phyloP scores from a whole-genome alignment of 495 filamentous ascomycete species.

The Usnea hakonensis region DNA sequence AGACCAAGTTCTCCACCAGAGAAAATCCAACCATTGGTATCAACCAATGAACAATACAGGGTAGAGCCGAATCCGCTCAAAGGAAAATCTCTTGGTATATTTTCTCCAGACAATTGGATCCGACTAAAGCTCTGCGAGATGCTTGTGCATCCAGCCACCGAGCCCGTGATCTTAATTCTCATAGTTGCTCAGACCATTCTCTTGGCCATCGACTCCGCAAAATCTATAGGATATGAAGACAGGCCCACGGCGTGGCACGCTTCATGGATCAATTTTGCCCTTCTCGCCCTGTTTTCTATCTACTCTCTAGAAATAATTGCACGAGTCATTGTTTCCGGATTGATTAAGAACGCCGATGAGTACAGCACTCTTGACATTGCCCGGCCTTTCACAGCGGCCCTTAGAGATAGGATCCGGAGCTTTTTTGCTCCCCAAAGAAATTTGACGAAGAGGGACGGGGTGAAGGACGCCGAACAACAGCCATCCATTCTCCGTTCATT shows the following conservation, averaged over 20 bases:
- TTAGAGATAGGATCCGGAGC: constrained; percentile 63
- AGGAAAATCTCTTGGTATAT: constrained; percentile 79
- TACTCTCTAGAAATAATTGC: constrained; percentile 82
- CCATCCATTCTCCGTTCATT: constrained; percentile 74
- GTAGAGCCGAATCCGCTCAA: constrained; percentile 70
- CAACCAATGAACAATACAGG: constrained; percentile 29
- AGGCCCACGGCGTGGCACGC: constrained; percentile 54
- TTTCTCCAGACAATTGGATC: constrained; percentile 67
- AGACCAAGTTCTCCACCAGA: constrained; percentile 39
- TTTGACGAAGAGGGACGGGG: constrained; percentile 47
- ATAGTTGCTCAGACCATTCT: constrained; percentile 86
- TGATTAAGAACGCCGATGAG: constrained; percentile 78
- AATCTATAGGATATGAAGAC: constrained; percentile 52
- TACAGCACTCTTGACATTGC: constrained; percentile 73
- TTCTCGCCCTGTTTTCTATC: constrained; percentile 78
- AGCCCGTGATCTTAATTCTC: constrained; percentile 77
- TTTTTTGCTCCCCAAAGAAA: constrained; percentile 77
- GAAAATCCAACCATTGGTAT: constrained; percentile 32
- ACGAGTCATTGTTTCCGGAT: constrained; percentile 82
- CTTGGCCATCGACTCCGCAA: constrained; percentile 70
- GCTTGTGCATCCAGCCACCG: constrained; percentile 79
- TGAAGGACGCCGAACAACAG: constrained; percentile 24
- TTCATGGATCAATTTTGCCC: constrained; percentile 63
- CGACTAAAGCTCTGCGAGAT: constrained; percentile 73
- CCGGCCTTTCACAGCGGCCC: constrained; percentile 61